Base-by-base conservation (phyloP, 192 early-diverging fungal genomes). In the Dimargaris xerosporica region DNA sequence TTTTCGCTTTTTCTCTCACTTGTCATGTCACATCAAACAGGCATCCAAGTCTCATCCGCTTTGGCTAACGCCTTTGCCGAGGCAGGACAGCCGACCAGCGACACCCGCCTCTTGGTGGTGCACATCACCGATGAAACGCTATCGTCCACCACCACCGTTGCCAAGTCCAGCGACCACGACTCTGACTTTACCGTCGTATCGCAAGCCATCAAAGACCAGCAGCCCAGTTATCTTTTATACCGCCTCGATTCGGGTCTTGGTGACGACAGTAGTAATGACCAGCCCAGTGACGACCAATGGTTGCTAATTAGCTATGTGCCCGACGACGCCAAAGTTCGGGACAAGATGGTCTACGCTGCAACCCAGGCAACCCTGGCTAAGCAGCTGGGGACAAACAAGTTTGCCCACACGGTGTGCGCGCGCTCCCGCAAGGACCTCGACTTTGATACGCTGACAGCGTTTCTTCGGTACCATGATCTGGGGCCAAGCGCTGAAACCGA, bases 291-390 rank as follows among this genome's bases (percentile, higher is more conserved):
- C 34, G 52, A 53, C 52, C 34, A 34, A 6, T 94, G 91, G 91
- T 73, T 89, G 46, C 77, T 94, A 46, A 68, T 87, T 50, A 71
- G 80, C 34, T 91, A 84, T 70, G 85, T 91, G 7, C 91, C 91
- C 1, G 92, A 94, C 65, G 47, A 77, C 29, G 85, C 89, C 28
- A 78, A 77, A 39, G 85, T 95, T 30, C 78, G 93, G 26, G 85
- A 90, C 58, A 96, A 96, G 71, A 98, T 95, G 92, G 75, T 98
- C 42, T 93, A 94, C 65, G 91, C 95, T 13, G 82, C 92, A 7
- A 83, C 88, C 25, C 83, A 87, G 60, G 85, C 87, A 11, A 82
- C 88, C 7, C 69, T 95, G 56, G 73, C 78, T 19, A 90, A 85
- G 70, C 80, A 85, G 2, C 73, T 94, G 34, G 94, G 94, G 21